Evolutionary conservation across 108 stramenopile genomes (phyloP).

Genomic region (Tribonema minus): DNA sequence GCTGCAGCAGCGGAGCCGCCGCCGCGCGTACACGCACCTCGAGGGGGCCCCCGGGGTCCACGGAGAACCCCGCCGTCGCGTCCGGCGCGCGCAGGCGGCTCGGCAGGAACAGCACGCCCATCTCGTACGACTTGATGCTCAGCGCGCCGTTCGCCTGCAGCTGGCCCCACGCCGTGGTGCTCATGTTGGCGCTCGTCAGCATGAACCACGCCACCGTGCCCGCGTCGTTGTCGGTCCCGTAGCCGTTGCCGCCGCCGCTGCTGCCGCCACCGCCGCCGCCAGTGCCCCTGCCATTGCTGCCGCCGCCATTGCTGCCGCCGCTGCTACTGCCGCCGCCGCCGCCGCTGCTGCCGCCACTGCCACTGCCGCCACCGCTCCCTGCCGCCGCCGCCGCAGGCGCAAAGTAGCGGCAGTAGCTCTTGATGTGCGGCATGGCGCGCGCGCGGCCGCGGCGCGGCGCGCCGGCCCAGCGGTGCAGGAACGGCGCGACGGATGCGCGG

Average conservation of each 20-base stretch:
- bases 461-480: neutral
- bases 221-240: no score
- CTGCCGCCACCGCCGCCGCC: no score
- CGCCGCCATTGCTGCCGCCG: no score
- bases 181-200: slow-evolving; percentile 35
- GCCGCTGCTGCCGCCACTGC: no score
- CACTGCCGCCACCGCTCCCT: neutral
- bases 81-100: neutral
- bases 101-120: neutral
- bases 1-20: no score
- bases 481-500: no score
- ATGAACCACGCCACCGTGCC: slow-evolving; percentile 25
- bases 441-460: neutral
- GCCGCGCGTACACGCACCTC: no score
- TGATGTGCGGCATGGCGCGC: neutral
- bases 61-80: neutral
- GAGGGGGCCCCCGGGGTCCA: neutral
- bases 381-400: no score
- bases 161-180: slow-evolving; percentile 15
- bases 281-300: neutral
- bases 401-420: neutral
- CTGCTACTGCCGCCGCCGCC: no score
- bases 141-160: neutral
- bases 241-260: neutral
- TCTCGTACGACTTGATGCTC: neutral